phyloP scores from a whole-genome alignment of 768 basidiomycete species.

The Boletus pseudopeckii region DNA sequence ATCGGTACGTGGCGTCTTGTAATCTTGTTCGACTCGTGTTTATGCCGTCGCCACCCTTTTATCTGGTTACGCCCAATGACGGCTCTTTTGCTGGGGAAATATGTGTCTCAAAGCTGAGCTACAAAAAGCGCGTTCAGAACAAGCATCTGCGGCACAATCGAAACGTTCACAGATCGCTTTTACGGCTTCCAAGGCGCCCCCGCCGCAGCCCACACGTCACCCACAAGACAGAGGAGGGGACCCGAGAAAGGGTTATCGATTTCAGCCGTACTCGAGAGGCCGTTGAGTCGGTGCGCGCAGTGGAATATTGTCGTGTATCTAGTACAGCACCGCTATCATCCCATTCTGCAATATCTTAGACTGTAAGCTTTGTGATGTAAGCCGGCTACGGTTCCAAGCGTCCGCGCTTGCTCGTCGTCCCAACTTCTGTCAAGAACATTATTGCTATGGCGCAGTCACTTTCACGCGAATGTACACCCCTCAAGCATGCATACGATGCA shows the following conservation, averaged over 20 bases:
- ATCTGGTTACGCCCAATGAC: constrained; percentile 2
- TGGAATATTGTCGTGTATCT: constrained; percentile 6
- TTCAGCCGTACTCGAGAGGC: constrained; percentile 27
- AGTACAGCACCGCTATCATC: constrained; percentile 7
- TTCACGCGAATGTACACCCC: constrained; percentile 78
- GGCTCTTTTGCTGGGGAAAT: constrained; percentile 2
- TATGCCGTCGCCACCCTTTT: constrained; percentile 13
- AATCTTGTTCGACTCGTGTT: constrained; percentile 25
- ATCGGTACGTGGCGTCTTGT: constrained; percentile 57
- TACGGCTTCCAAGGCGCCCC: constrained; percentile 32
- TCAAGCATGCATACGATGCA: constrained; percentile 86
- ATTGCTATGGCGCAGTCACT: constrained; percentile 72
- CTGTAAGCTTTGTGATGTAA: constrained; percentile 16
- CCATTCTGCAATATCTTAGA: background rate
- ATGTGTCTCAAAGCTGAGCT: constrained; percentile 46
- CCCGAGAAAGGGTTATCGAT: constrained; percentile 21
- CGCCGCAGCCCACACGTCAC: constrained; percentile 6
- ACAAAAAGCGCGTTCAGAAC: constrained; percentile 64
- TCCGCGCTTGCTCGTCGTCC: background rate
- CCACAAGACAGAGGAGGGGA: constrained; percentile 18
- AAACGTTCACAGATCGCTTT: constrained; percentile 67
- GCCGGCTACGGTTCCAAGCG: background rate
- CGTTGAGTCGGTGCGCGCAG: constrained; percentile 13
- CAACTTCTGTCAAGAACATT: background rate
- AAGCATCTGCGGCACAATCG: constrained; percentile 49